Base-by-base conservation (phyloP, 2,329 filamentous ascomycete species). In the Xylaria sp. region DNA sequence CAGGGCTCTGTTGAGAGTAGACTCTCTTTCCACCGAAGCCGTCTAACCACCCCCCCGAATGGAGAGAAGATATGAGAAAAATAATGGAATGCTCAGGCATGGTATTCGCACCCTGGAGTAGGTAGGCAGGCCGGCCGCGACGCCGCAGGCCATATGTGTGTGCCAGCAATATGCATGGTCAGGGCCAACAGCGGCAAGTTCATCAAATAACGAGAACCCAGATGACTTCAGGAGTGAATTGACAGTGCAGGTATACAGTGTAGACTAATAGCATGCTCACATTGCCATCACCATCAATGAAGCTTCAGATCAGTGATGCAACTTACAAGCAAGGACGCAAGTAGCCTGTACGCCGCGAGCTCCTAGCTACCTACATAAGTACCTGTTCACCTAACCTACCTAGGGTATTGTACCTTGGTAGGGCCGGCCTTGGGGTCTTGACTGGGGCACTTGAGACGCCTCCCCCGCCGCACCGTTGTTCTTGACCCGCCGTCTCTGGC, bases 401-500 rank as follows among this genome's bases (percentile, higher is more conserved):
- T 33, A 28, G 28, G 33, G 33, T 33, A 33, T 6, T 23, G 40
- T 42, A n/a, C 40, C 17, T 42, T 6, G 15, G 17, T 42, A 42
- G 40, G 40, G 40, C 17, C 40, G 17, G 40, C 40, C 26, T 36
- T 53, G 23, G 48, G 48, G 23, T 51, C 23, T 23, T 23, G 46
- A 13, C 46, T 51, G 48, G 48, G 20, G 46, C 46, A 13, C 46
- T 49, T 26, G 33, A 36, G 33, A 38, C 36, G 36, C 36, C 44
- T 51, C 40, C 59, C 36, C 59, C 33, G 59, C 59, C 36, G 59
- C 59, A 53, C 48, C 40, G 48, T 51, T 62, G 33, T 40, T 31
- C 42, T 23, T 23, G 33, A 53, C 49, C 49, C 26, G 48, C 48
- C 26, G 13, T 26, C 23, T 28, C 48, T 51, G 48, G 48, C 48